Base-by-base conservation (phyloP, 176 grass and related monocot genomes). In the Dendrocalamus sinicus region DNA sequence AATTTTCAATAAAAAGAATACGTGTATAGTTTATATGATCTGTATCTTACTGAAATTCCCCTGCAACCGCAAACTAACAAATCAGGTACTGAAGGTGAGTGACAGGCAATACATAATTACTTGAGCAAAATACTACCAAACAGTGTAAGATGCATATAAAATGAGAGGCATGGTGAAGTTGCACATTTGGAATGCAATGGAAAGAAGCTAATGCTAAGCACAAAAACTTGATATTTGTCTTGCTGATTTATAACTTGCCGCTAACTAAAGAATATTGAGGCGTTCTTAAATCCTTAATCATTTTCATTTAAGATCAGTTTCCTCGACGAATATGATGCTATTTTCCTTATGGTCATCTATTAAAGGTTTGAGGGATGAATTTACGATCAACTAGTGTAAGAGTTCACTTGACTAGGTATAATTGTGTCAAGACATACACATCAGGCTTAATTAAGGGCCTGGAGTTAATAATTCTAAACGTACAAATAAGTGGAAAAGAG, bases 121-220 rank as follows among this genome's bases (percentile, higher is more conserved):
- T 19, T 70, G 75, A 86, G 65, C 40, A 23, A 46, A 85, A 35
- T 46, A 69, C 12, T 39, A 54, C 9, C n/a, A 9, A 70, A 59
- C 35, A 41, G 15, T 14, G 20, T 76, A 67, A 67, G 59, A 67
- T 54, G 47, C 47, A 26, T 66, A 66, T 13, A 43, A 57, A 68
- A 54, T 57, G 35, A 68, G 40, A 7, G 14, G 67, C 40, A 72
- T 59, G 8, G 13, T 26, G 37, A 82, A 72, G n/a, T 7, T 59
- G 15, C 15, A 32, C 52, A 72, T 46, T n/a, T 54, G 17, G 30
- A 55, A 81, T 55, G 39, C 48, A 72, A 58, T 4, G 32, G 37
- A 72, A 59, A 82, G 15, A 43, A 82, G 13, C 80, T 68, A 59
- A 44, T 82, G 66, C 51, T 60, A 40, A 72, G 50, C 53, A 26